Evolutionary conservation across 2,329 filamentous ascomycete species (phyloP).

Genomic region (Diaporthe citriasiana): DNA sequence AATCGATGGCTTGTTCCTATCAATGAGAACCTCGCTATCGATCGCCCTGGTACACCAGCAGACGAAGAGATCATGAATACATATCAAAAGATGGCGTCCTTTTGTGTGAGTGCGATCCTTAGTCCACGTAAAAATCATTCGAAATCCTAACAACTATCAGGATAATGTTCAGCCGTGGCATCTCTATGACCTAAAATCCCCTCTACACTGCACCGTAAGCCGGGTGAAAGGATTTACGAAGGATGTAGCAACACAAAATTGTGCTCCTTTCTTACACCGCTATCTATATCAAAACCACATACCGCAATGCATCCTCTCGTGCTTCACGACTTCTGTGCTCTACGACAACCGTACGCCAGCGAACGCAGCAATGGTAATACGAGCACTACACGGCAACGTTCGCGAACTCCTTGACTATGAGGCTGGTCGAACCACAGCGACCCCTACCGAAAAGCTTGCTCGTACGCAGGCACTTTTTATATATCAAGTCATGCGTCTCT

Average conservation of each 20-base stretch:
- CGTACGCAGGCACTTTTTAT: conserved; percentile 9
- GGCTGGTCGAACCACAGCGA: background rate
- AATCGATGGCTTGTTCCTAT: background rate
- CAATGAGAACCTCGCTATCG: background rate
- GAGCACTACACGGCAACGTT: conserved; percentile 44
- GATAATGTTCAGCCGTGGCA: conserved; percentile 21
- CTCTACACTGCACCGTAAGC: background rate
- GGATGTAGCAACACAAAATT: background rate
- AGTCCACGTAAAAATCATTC: too few species aligned
- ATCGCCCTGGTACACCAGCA: background rate
- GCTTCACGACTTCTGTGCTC: conserved; percentile 50
- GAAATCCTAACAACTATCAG: background rate
- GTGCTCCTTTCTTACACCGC: conserved; percentile 3
- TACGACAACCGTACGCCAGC: conserved; percentile 49
- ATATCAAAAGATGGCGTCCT: conserved; percentile 12
- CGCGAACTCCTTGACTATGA: background rate
- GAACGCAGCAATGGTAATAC: conserved; percentile 50
- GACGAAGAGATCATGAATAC: conserved; percentile 2
- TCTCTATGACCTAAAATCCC: conserved; percentile 7
- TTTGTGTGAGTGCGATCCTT: background rate
- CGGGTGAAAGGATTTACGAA: background rate
- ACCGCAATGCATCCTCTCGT: conserved; percentile 45
- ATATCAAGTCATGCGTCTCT: background rate
- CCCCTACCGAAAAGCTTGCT: conserved; percentile 9
- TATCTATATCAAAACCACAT: background rate